Base-by-base conservation (phyloP, 306 rosid species). In the Vachellia collinsii region DNA sequence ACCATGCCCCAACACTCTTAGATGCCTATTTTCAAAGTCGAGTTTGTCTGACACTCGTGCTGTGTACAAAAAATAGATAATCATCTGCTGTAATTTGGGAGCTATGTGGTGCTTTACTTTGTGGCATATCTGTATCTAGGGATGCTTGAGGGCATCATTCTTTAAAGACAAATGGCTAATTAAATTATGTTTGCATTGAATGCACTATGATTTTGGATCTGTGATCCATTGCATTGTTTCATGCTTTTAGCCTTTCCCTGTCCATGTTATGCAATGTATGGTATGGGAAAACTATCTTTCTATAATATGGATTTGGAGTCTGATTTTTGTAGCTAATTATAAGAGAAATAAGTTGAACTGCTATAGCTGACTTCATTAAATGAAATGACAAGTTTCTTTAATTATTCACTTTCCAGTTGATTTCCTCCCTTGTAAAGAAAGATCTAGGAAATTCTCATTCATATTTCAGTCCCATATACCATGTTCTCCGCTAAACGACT, bases 171-270 rank as follows among this genome's bases (percentile, higher is more conserved):
- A 53, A 46, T 76, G 72, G 48, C 34, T 29, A 29, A 29, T 29
- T 29, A 29, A 29, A 29, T 29, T 29, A n/a, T n/a, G n/a, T n/a
- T n/a, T n/a, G n/a, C n/a, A n/a, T n/a, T n/a, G n/a, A 29, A 13
- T 51, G 56, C 74, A 75, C 53, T 64, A 44, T 70, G 22, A 64
- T 72, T 73, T 19, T 83, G 34, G 44, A 53, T 8, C 43, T 66
- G 19, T 78, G 34, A 72, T 83, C 20, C 29, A 53, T 42, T 77
- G 38, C 76, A 66, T 78, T 36, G 54, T 42, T 62, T 25, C 42
- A n/a, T 73, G 66, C 68, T 38, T 62, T 25, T 63, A 29, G 74
- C 72, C 59, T 38, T 62, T 16, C 66, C 38, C 58, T 62, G 42
- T 38, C 65, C 42, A 70, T 81, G 51, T 36, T 51, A 36, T 11